phyloP scores from a whole-genome alignment of 83 land plant species.

The Larix sibirica region DNA sequence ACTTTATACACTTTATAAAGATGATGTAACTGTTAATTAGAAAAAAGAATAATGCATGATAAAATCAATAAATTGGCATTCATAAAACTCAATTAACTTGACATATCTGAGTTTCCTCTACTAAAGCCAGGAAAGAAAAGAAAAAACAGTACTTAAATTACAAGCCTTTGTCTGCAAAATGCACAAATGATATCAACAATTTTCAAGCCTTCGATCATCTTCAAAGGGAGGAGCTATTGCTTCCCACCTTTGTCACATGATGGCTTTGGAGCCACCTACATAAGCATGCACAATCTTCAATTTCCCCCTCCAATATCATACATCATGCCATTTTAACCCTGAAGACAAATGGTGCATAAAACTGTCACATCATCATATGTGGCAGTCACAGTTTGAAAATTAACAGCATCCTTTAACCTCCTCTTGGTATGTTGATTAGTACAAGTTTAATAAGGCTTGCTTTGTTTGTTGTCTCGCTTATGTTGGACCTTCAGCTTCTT shows the following conservation, averaged over 20 bases:
- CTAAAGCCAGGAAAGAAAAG: background rate
- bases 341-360: constrained; percentile 3
- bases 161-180: constrained; percentile 7
- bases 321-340: constrained; percentile 11
- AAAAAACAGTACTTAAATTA: background rate
- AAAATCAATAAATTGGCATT: background rate
- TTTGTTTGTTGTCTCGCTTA: constrained; percentile 92
- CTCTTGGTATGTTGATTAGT: background rate
- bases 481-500: constrained; percentile 96
- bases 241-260: constrained; percentile 20
- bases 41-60: background rate
- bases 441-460: constrained; percentile 65
- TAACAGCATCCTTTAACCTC: constrained; percentile 8
- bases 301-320: constrained; percentile 13
- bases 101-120: background rate
- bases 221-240: constrained; percentile 21
- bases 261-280: constrained; percentile 7
- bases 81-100: constrained; percentile 1
- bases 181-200: constrained; percentile 10
- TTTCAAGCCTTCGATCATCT: constrained; percentile 15
- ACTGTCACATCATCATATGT: background rate
- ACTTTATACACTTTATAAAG: background rate
- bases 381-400: background rate
- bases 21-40: background rate
- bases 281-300: constrained; percentile 2